A percentile compares a stretch with the other conserved stretches of the same genome.
These are phyloP conservation scores for Pascua guehoae DNA, from an alignment of 1,284 basidiomycete species.

Conservation along the genomic window DNA sequence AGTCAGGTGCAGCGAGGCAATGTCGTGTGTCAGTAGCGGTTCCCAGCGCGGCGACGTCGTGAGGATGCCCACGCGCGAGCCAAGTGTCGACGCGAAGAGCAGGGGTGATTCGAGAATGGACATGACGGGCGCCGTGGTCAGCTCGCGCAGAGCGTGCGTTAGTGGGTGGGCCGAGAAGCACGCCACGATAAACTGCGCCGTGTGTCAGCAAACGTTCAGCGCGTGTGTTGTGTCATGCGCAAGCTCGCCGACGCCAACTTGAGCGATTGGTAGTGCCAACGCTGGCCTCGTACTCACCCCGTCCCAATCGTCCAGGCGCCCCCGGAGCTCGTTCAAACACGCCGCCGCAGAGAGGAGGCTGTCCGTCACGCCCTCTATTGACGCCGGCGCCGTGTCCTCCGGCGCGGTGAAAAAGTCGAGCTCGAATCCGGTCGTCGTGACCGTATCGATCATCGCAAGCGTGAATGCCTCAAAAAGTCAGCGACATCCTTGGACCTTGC, in stretches of 20 bases:
- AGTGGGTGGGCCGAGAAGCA: constrained; percentile 58
- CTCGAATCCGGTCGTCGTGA: constrained; percentile 7
- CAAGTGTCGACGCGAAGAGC: constrained; percentile 37
- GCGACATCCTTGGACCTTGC: too few relatives aligned
- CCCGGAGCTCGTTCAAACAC: constrained; percentile 35
- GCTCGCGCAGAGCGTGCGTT: constrained; percentile 49
- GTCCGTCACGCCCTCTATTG: constrained; percentile 52
- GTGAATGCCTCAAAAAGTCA: constrained; percentile 23
- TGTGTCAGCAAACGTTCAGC: constrained; percentile 1
- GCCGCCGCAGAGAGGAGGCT: constrained; percentile 48
- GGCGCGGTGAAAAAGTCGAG: constrained; percentile 51
- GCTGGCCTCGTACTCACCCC: constrained; percentile 22
- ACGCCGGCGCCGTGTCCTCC: constrained; percentile 42
- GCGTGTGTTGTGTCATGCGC: not conserved
- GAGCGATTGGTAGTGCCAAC: too few relatives aligned
- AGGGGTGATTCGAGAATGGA: constrained; percentile 56
- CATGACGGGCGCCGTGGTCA: constrained; percentile 46
- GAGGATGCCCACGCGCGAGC: constrained; percentile 53
- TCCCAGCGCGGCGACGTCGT: constrained; percentile 55
- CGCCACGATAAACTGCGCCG: constrained; percentile 50
- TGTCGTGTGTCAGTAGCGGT: constrained; percentile 48
- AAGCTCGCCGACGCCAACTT: too few relatives aligned
- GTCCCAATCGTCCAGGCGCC: constrained; percentile 19
- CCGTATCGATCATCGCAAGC: constrained; percentile 6
- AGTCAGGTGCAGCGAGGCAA: constrained; percentile 35